Conservation (phyloP, 2,329 filamentous ascomycete species). For the Cordyceps tenuipes region DNA sequence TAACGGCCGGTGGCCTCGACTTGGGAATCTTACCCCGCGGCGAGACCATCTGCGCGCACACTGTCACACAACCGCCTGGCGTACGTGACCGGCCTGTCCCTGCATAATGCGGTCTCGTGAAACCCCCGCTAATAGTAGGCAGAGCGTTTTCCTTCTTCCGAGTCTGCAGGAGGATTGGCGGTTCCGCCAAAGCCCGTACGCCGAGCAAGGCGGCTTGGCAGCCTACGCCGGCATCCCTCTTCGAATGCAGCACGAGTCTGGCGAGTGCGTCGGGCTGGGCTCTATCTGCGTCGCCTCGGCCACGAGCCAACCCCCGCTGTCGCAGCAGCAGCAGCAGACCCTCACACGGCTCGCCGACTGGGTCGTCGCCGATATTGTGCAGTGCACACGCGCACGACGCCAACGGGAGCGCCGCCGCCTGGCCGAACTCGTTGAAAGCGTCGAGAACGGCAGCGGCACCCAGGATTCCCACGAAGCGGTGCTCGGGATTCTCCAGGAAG, state of each 20-base stretch:
- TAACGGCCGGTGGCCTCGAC: conserved; percentile 32
- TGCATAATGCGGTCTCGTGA: too few species aligned
- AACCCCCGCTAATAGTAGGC: background rate
- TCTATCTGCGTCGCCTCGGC: conserved; percentile 35
- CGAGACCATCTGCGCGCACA: conserved; percentile 37
- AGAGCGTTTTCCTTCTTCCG: conserved; percentile 31
- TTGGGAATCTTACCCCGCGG: conserved; percentile 34
- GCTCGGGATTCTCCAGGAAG: conserved; percentile 21
- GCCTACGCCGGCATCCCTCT: conserved; percentile 34
- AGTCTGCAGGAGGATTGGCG: conserved; percentile 37
- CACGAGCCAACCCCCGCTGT: conserved; percentile 23
- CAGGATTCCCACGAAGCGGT: conserved; percentile 15
- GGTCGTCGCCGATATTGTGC: conserved; percentile 33
- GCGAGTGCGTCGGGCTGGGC: conserved; percentile 31
- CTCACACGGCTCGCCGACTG: conserved; percentile 22
- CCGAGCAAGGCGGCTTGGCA: conserved; percentile 29
- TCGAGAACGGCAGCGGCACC: conserved; percentile 16
- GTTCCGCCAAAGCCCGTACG: conserved; percentile 32
- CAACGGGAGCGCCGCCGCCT: conserved; percentile 31
- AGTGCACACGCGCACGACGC: conserved; percentile 27
- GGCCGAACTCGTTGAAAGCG: conserved; percentile 24
- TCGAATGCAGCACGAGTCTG: conserved; percentile 30
- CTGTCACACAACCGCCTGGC: conserved; percentile 27
- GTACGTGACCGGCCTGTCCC: conserved; percentile 15
- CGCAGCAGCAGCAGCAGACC: conserved; percentile 20